Conservation (phyloP, 495 filamentous ascomycete species). For the Mycothermus thermophilus region DNA sequence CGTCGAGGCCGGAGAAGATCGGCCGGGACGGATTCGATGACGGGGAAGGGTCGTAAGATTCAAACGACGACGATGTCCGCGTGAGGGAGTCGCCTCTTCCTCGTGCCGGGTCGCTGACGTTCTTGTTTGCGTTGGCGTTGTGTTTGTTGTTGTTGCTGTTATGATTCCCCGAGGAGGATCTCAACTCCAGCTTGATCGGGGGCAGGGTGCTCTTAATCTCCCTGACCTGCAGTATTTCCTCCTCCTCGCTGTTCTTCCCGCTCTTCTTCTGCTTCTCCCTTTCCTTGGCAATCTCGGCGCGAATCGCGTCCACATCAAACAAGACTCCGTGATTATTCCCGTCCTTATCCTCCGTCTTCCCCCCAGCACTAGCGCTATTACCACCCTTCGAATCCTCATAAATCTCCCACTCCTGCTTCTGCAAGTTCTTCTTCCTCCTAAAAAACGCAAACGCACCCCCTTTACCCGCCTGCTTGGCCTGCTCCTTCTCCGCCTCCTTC, state of each 20-base stretch:
- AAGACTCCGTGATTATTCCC: slow-evolving; percentile 49
- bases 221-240: slow-evolving; percentile 48
- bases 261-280: slow-evolving; percentile 15
- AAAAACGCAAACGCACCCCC: slow-evolving; percentile 55
- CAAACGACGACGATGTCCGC: no score
- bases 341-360: slow-evolving; percentile 29
- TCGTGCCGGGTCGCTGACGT: no score
- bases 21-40: no score
- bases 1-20: slow-evolving; percentile 15
- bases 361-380: no score
- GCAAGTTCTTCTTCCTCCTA: slow-evolving; percentile 50
- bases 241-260: slow-evolving; percentile 10
- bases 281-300: slow-evolving; percentile 67
- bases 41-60: no score
- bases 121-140: slow-evolving; percentile 5
- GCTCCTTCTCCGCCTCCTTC: slow-evolving; percentile 61
- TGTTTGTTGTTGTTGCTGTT: slow-evolving; percentile 15
- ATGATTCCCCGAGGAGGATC: no score
- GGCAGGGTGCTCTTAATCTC: slow-evolving; percentile 81
- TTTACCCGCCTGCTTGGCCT: slow-evolving; percentile 29
- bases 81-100: no score
- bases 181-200: slow-evolving; percentile 71
- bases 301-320: slow-evolving; percentile 93
- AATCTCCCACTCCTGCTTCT: slow-evolving; percentile 90
- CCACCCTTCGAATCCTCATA: slow-evolving; percentile 49